Base-by-base conservation (phyloP, 2,329 filamentous ascomycete species). In the Botryotinia calthae region DNA sequence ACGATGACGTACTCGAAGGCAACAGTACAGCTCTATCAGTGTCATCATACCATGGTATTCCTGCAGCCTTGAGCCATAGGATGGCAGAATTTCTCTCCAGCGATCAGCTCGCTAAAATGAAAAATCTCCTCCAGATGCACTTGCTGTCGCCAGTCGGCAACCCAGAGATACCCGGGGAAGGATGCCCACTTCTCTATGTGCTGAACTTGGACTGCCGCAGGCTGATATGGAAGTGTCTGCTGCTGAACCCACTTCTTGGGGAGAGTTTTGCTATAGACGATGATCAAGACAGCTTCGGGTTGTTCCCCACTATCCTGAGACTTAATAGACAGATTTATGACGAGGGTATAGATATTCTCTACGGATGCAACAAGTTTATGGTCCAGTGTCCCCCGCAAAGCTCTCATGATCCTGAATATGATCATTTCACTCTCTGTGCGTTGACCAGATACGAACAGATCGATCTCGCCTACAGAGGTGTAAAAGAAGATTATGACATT, bases 401-500 rank as follows among this genome's bases (percentile, higher is more conserved):
- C 2, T 2, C n/a, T 5, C 0, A 1, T 20, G 1, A 5, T 22
- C 31, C 12, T 44, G 14, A 2, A 4, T n/a, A 20, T 2, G 22
- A 22, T n/a, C 9, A 20, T 44, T 16, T 31, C 7, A 28, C 14
- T 7, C 28, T 22, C 28, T 44, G 7, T 42, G 61, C 61, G 2
- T 44, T 63, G 25, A 63, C 61, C n/a, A 63, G 61, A 46, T 44
- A n/a, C 7, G 40, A 63, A 22, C n/a, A 12, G 1, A 8, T 44
- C 3, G 40, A 31, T 22, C n/a, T 6, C 28, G 6, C 1, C 8
- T 8, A 1, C 0, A 5, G 14, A 63, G n/a, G 9, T 9, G 40
- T 1, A 28, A 8, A n/a, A 44, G 25, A 6, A 16, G 40, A 63
- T 8, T 1, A 44, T 4, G 5, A 25, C 16, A 31, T 63, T 16